Evolutionary conservation across 805 yeast genomes (phyloP).

Genomic region (Dipodascus albidus): DNA sequence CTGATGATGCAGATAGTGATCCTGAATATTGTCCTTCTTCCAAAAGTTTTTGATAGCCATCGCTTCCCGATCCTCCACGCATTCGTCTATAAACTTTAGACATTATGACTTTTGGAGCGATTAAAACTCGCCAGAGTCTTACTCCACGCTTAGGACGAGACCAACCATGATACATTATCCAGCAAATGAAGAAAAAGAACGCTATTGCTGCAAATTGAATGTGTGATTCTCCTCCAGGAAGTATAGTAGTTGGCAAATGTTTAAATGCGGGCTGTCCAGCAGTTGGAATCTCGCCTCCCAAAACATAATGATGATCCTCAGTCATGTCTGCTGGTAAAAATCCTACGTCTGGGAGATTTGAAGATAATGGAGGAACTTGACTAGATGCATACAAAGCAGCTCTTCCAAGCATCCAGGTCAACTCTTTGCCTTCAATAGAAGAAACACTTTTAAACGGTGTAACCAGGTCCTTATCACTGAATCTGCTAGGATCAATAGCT

Average conservation of each 20-base stretch:
- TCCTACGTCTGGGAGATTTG: constrained; percentile 13
- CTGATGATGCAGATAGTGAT: not conserved
- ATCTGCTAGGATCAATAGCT: too few relatives aligned
- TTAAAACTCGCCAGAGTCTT: not conserved
- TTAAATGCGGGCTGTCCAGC: too few relatives aligned
- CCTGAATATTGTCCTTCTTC: not conserved
- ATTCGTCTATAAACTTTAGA: not conserved
- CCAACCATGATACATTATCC: not conserved
- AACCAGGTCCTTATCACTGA: constrained; percentile 18
- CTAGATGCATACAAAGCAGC: constrained; percentile 75
- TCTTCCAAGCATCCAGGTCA: constrained; percentile 93
- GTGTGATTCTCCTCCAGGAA: not conserved
- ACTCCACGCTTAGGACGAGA: not conserved
- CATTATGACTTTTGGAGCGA: not conserved
- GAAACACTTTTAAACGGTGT: constrained; percentile 76
- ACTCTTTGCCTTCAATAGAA: constrained; percentile 68
- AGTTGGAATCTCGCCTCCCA: constrained; percentile 21
- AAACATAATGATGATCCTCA: constrained; percentile 10
- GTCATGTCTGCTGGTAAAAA: constrained; percentile 9
- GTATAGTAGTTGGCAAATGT: too few relatives aligned
- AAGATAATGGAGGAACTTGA: constrained; percentile 30
- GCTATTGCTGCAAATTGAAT: not conserved
- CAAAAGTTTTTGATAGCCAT: not conserved
- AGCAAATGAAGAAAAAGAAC: not conserved
- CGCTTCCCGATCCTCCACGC: not conserved